These are phyloP conservation scores for Candida odintsovae DNA, from an alignment of 805 yeast genomes.

Conservation along the genomic window DNA sequence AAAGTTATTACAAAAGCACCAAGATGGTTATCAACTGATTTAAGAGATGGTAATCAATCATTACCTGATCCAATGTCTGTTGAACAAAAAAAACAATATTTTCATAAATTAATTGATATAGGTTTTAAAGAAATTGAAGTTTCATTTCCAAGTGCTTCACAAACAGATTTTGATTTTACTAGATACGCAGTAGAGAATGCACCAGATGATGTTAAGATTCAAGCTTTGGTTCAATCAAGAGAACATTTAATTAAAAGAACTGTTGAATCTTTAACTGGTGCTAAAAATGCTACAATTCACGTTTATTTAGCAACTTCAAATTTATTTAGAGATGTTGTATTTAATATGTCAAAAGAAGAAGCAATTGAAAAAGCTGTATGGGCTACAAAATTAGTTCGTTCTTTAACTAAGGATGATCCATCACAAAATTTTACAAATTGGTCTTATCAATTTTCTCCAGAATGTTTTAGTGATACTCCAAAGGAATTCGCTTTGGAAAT, in stretches of 20 bases:
- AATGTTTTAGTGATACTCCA: conserved; percentile 71
- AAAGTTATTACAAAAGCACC: conserved; percentile 65
- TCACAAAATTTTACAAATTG: conserved; percentile 55
- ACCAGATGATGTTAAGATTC: conserved; percentile 69
- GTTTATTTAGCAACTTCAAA: conserved; percentile 74
- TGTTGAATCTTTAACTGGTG: conserved; percentile 67
- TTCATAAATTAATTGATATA: conserved; percentile 62
- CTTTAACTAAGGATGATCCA: conserved; percentile 73
- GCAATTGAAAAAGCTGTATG: conserved; percentile 65
- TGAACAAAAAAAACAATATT: conserved; percentile 67
- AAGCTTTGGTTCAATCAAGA: conserved; percentile 72
- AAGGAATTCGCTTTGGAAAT: conserved; percentile 68
- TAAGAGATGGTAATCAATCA: conserved; percentile 79
- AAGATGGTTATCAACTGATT: conserved; percentile 74
- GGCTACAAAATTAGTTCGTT: conserved; percentile 60
- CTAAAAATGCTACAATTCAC: conserved; percentile 66
- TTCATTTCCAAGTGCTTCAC: conserved; percentile 76
- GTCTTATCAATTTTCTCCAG: conserved; percentile 75
- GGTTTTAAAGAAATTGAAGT: conserved; percentile 83
- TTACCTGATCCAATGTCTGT: conserved; percentile 80
- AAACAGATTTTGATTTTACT: conserved; percentile 77
- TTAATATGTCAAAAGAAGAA: conserved; percentile 64
- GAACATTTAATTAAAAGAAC: conserved; percentile 70
- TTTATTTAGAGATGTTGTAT: conserved; percentile 68
- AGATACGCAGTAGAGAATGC: conserved; percentile 74